These are phyloP conservation scores for Penicillium sp. DNA, from an alignment of 2,329 filamentous ascomycete genomes.

Conservation along the genomic window DNA sequence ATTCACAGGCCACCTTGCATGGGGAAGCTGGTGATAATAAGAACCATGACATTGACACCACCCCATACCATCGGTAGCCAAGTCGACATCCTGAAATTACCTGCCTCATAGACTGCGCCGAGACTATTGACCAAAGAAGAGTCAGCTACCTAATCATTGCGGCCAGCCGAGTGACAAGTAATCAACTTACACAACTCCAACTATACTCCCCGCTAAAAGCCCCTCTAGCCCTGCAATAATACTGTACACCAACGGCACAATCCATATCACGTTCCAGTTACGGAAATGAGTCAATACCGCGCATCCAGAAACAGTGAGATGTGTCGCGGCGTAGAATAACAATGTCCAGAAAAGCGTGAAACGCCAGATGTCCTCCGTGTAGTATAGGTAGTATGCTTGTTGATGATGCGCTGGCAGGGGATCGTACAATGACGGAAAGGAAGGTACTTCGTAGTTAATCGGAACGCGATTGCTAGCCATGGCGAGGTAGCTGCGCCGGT, in stretches of 20 bases:
- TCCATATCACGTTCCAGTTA: slow-evolving; percentile 58
- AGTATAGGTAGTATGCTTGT: slow-evolving; percentile 66
- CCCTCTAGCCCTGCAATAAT: slow-evolving; percentile 73
- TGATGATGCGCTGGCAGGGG: slow-evolving; percentile 58
- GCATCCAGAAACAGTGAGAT: slow-evolving; percentile 68
- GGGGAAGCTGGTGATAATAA: slow-evolving; percentile 87
- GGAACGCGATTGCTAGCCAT: slow-evolving; percentile 47
- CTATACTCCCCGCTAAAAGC: slow-evolving; percentile 74
- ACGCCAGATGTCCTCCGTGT: slow-evolving; percentile 74
- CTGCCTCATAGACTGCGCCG: slow-evolving; percentile 75
- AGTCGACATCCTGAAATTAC: slow-evolving; percentile 86
- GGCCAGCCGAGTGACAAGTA: no score
- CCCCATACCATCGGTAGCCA: slow-evolving; percentile 93
- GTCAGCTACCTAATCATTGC: neutral
- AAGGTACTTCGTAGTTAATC: slow-evolving; percentile 63
- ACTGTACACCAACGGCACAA: slow-evolving; percentile 68
- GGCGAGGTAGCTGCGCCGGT: neutral
- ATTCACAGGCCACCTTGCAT: slow-evolving; percentile 81
- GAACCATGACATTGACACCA: slow-evolving; percentile 74
- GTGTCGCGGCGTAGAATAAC: slow-evolving; percentile 72
- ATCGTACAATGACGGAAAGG: slow-evolving; percentile 81
- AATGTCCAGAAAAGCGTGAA: slow-evolving; percentile 87
- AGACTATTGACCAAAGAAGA: slow-evolving; percentile 51
- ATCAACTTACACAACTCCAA: slow-evolving; percentile 69
- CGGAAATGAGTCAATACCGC: slow-evolving; percentile 68